Evolutionary conservation across 1,139 yeast species (phyloP).

Genomic region (Arxiozyma slooffiae): DNA sequence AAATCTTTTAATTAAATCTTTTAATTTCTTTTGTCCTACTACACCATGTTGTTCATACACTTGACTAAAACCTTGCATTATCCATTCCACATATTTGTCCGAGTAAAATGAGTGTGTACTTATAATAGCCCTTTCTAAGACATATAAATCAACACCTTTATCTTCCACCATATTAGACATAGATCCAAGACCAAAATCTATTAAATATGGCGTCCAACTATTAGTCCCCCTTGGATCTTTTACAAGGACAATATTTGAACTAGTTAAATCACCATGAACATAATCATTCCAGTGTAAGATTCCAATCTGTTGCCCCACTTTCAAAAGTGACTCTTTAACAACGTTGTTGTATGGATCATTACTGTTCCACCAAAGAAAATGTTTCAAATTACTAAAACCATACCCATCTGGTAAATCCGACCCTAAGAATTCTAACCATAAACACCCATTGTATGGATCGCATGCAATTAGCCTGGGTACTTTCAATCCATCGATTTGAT

Average conservation of each 20-base stretch:
- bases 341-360: slow-evolving; percentile 30
- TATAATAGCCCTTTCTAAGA: slow-evolving; percentile 78
- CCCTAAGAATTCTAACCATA: slow-evolving; percentile 83
- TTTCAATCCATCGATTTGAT: slow-evolving; percentile 41
- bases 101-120: slow-evolving; percentile 83
- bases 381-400: slow-evolving; percentile 51
- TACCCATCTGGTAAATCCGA: slow-evolving; percentile 38
- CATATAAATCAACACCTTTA: slow-evolving; percentile 92
- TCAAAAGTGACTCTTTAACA: slow-evolving; percentile 37
- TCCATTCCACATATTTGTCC: slow-evolving; percentile 54
- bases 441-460: slow-evolving; percentile 68
- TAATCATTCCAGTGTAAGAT: slow-evolving; percentile 64
- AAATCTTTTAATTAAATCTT: slow-evolving; percentile 53
- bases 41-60: slow-evolving; percentile 33
- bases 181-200: slow-evolving; percentile 85
- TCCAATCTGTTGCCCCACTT: slow-evolving; percentile 65
- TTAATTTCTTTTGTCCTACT: slow-evolving; percentile 36
- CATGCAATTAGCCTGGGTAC: slow-evolving; percentile 65
- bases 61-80: slow-evolving; percentile 61
- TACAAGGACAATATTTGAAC: slow-evolving; percentile 69
- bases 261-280: slow-evolving; percentile 91
- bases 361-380: slow-evolving; percentile 60
- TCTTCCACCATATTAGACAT: slow-evolving; percentile 74
- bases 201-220: slow-evolving; percentile 46
- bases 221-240: slow-evolving; percentile 7